Conservation (phyloP, 2,329 filamentous ascomycete genomes). For the Colletotrichum tamarilloi region DNA sequence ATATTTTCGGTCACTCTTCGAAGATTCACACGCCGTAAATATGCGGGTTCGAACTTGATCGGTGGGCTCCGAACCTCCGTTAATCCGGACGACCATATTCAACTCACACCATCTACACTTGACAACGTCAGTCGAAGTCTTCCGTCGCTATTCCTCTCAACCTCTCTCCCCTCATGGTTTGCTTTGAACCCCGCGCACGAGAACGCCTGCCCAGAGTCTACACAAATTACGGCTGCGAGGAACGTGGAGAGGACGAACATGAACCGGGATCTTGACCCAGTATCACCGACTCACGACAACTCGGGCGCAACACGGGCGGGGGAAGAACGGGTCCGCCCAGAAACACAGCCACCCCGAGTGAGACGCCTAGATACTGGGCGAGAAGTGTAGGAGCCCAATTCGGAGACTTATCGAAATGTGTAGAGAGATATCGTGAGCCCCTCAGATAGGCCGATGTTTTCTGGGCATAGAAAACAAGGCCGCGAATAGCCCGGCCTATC, state of each 20-base stretch:
- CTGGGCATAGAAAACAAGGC: conserved; percentile 1
- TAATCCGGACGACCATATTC: neutral
- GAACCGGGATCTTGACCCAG: conserved; percentile 23
- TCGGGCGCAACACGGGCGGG: conserved; percentile 32
- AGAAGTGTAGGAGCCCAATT: neutral
- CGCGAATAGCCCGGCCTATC: conserved; percentile 1
- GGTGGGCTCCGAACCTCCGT: conserved; percentile 16
- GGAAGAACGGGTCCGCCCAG: conserved; percentile 30
- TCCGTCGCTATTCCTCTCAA: neutral
- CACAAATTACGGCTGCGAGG: conserved; percentile 17
- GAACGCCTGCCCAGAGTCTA: conserved; percentile 22
- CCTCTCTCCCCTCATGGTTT: neutral
- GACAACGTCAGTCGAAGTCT: neutral
- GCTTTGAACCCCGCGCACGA: conserved; percentile 15
- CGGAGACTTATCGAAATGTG: conserved; percentile 18
- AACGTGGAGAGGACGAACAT: conserved; percentile 12
- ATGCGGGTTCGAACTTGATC: conserved; percentile 11
- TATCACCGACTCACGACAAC: conserved; percentile 21
- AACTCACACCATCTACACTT: conserved; percentile 20
- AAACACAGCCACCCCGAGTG: conserved; percentile 35
- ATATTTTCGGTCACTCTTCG: neutral
- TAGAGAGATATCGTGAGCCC: conserved; percentile 20
- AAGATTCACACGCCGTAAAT: neutral
- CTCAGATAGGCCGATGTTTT: conserved; percentile 12
- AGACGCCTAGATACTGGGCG: conserved; percentile 33